Base-by-base conservation (phyloP, 257 asterid species). In the Fraxinus pennsylvanica region DNA sequence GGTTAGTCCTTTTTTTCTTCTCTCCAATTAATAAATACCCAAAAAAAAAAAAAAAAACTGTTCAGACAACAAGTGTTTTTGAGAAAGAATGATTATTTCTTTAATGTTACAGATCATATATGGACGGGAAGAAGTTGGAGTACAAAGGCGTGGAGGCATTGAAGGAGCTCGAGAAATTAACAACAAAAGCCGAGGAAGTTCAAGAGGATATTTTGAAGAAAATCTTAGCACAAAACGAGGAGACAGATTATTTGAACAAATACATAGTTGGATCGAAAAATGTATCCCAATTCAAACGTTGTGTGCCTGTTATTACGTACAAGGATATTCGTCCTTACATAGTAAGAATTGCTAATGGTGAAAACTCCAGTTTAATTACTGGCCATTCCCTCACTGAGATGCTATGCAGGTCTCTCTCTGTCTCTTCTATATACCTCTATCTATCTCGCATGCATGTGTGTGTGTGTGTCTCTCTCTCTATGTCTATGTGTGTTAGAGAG, bases 41-140 rank as follows among this genome's bases (percentile, higher is more conserved):
- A 39, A 9, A 41, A 41, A 41, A 41, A 9, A 9, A 9, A 9
- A 41, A 10, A 10, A 41, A 41, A 41, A 41, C 43, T 1, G 8
- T 38, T 38, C 43, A 8, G 43, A 38, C 43, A 8, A 38, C 43
- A 38, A 39, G 13, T 39, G 2, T 38, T 1, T 39, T 38, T 1
- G 45, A 1, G 45, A 39, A 39, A 39, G 45, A 39, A 39, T 39
- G 1, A 41, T 41, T 41, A 1, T 19, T 35, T 43, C 15, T 25
- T 57, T 2, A 65, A 32, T 35, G 27, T 72, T 47, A 47, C n/a
- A 66, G 19, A 61, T 9, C 47, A 5, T 2, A n/a, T n/a, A 90
- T 91, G 97, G 91, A 88, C 41, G 90, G 97, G 45, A 86, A 91
- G 86, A 91, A 88, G 85, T 80, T 91, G 77, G 95, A 91, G 85